Evolutionary conservation across 2,329 filamentous ascomycete species (phyloP).

Genomic region (Thielaviopsis populi): DNA sequence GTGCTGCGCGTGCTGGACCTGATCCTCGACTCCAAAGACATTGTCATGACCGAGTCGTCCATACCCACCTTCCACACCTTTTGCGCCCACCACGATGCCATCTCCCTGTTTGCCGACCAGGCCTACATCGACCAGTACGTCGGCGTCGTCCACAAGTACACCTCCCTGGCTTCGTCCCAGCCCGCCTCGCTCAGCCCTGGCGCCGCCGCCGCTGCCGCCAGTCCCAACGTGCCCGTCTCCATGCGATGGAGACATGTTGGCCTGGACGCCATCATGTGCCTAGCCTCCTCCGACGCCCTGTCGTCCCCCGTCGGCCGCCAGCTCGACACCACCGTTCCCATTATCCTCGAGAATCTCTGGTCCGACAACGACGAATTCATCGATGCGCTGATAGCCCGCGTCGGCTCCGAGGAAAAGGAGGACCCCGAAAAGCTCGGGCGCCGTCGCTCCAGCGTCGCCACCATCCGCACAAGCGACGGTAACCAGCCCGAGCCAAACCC

Average conservation of each 20-base stretch:
- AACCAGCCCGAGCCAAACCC: constrained; percentile 43
- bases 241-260: constrained; percentile 65
- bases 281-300: constrained; percentile 66
- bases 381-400: constrained; percentile 49
- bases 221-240: constrained; percentile 54
- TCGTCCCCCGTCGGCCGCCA: constrained; percentile 61
- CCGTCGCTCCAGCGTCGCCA: constrained; percentile 64
- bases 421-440: constrained; percentile 49
- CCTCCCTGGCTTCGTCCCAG: constrained; percentile 53
- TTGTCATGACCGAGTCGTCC: constrained; percentile 85
- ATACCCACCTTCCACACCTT: constrained; percentile 76
- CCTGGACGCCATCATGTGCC: constrained; percentile 62
- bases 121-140: constrained; percentile 71
- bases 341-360: constrained; percentile 77
- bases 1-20: constrained; percentile 73
- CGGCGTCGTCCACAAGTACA: constrained; percentile 65
- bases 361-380: constrained; percentile 57
- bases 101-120: constrained; percentile 72
- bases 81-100: constrained; percentile 75
- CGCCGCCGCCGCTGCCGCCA: constrained; percentile 14
- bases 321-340: constrained; percentile 63
- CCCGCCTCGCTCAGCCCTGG: constrained; percentile 26
- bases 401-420: constrained; percentile 51
- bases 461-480: constrained; percentile 56
- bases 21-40: constrained; percentile 71